These are phyloP conservation scores for Agrocybe praecox DNA, from an alignment of 768 basidiomycete species.

Conservation along the genomic window DNA sequence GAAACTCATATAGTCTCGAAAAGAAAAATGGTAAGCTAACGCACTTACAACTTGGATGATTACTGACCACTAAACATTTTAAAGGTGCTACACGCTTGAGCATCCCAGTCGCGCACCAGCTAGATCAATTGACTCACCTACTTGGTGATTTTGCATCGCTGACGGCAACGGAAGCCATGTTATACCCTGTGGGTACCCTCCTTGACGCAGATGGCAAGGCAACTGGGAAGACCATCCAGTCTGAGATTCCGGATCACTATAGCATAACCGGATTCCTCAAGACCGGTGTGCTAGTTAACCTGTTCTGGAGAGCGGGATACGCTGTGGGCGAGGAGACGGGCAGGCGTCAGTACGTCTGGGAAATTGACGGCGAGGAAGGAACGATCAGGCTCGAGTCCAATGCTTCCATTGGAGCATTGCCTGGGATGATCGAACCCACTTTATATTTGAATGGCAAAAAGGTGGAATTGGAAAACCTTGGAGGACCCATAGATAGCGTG, in stretches of 20 bases:
- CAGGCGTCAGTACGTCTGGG: conserved; percentile 28
- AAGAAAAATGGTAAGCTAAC: neutral
- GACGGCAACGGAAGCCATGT: conserved; percentile 22
- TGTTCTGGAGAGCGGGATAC: conserved; percentile 26
- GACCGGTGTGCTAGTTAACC: conserved; percentile 29
- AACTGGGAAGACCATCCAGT: conserved; percentile 23
- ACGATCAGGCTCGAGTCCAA: conserved; percentile 14
- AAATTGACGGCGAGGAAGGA: conserved; percentile 36
- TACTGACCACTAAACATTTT: neutral
- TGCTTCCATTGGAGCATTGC: neutral
- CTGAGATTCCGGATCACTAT: conserved; percentile 24
- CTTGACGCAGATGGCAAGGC: conserved; percentile 24
- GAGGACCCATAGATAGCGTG: conserved; percentile 2
- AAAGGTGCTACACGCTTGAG: neutral
- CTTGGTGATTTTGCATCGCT: conserved; percentile 33
- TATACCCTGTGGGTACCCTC: conserved; percentile 26
- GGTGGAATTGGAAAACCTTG: conserved; percentile 18
- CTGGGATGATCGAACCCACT: conserved; percentile 21
- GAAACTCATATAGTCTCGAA: neutral
- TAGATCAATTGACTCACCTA: conserved; percentile 26
- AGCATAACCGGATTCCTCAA: conserved; percentile 29
- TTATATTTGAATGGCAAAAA: conserved; percentile 32
- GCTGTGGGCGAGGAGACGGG: conserved; percentile 15
- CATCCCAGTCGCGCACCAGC: conserved; percentile 24
- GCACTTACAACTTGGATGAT: neutral